A percentile compares a stretch with the other conserved stretches of the same genome.
These are phyloP conservation scores for Fusarium sp. DNA, from an alignment of 2,329 filamentous ascomycete genomes.

Conservation along the genomic window DNA sequence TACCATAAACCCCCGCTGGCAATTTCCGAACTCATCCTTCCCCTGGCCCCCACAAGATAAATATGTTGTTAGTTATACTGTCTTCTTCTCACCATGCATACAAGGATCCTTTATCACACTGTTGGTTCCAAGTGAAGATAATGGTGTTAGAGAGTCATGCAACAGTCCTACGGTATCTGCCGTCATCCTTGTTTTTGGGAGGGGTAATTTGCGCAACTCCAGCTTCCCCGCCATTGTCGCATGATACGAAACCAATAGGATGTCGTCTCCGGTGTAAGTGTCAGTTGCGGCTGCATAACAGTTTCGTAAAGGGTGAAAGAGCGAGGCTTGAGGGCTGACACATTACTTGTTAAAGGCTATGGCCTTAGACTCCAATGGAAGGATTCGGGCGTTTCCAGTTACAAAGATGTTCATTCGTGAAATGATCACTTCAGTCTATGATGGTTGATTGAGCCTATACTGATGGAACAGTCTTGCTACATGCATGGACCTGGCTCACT, in stretches of 20 bases:
- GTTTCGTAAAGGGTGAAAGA: constrained; percentile 6
- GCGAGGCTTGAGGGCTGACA: constrained; percentile 2
- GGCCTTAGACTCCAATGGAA: neutral
- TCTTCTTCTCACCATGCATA: neutral
- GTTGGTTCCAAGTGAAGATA: constrained; percentile 1
- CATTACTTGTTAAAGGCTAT: neutral
- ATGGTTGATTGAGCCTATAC: neutral
- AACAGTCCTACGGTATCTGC: constrained; percentile 23
- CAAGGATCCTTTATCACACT: neutral
- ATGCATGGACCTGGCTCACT: neutral
- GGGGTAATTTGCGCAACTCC: constrained; percentile 3
- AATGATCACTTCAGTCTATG: neutral
- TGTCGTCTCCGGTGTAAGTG: neutral
- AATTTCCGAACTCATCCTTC: neutral
- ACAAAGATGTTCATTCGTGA: neutral
- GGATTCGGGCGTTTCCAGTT: neutral
- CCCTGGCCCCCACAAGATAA: neutral
- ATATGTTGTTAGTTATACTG: neutral
- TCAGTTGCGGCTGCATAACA: neutral
- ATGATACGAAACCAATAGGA: constrained; percentile 13
- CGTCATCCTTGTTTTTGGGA: constrained; percentile 1
- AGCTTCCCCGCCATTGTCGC: neutral
- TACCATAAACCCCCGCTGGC: neutral
- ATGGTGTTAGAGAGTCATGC: constrained; percentile 11
- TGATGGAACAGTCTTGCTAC: neutral